Base-by-base conservation (phyloP, 225 moss, liverwort and hornwort species). In the Physcomitrium patens region DNA sequence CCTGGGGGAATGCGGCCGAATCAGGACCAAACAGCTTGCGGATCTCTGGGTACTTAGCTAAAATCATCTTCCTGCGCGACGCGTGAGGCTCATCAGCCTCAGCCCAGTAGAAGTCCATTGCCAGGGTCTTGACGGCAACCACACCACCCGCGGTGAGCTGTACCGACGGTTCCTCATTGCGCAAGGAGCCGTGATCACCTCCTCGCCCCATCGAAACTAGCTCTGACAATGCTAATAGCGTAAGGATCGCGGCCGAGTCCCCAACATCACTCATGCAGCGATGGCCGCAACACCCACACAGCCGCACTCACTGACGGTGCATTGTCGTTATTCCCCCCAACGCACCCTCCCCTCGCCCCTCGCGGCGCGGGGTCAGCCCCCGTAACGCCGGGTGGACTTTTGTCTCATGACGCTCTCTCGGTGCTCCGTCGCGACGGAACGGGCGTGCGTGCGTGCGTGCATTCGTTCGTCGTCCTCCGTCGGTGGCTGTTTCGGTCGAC, bases 11-110 rank as follows among this genome's bases (percentile, higher is more conserved):
- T 4, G 99, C 90, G 77, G 78, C 84, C 0, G 85, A 83, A 86
- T 99, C 99, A 47, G 95, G 90, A 23, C 99, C 99, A 45, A 99
- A 99, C 10, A 99, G 85, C 59, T 90, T 78, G 37, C 95, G 91
- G 69, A 99, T 92, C 75, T 99, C 95, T 12, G 99, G 99, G 69
- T 99, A 93, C 63, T 82, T 87, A 14, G 91, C 93, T 65, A 99
- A 69, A 62, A 99, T 99, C 71, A 85, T 82, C 73, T 80, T 87
- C 75, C 99, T 83, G 13, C 99, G 90, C 10, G 86, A 82, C 14
- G 93, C 95, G 64, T 99, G 99, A 14, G 99, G 99, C 71, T 99
- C 99, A 24, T 95, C 99, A 2, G 83, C 92, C 84, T 94, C 91
- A 3, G 87, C 81, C 99, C 99, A 94, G 58, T 74, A 82, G 52